These are phyloP conservation scores for Penicillium cosmopolitanum DNA, from an alignment of 495 filamentous ascomycete species.

Conservation along the genomic window DNA sequence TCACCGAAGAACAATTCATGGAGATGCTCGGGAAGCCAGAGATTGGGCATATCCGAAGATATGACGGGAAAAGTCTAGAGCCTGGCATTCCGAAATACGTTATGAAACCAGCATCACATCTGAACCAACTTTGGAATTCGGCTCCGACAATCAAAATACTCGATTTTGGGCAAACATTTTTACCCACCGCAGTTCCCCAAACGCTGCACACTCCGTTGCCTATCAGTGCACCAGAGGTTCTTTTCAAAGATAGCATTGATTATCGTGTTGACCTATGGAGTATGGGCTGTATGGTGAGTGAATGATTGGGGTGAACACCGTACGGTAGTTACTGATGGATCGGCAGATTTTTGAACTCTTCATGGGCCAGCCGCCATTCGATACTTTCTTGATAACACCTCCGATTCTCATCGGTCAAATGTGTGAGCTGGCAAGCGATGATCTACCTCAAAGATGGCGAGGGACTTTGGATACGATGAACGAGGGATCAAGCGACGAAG, in stretches of 20 bases:
- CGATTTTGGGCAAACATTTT: slow-evolving; percentile 51
- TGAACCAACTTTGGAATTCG: slow-evolving; percentile 22
- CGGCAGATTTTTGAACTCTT: slow-evolving; percentile 46
- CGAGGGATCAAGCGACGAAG: slow-evolving; percentile 17
- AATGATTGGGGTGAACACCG: neutral
- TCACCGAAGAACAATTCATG: slow-evolving; percentile 32
- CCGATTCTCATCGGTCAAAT: slow-evolving; percentile 37
- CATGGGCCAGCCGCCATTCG: slow-evolving; percentile 40
- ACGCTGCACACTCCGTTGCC: slow-evolving; percentile 38
- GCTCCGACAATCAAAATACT: slow-evolving; percentile 37
- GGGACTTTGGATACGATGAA: slow-evolving; percentile 28
- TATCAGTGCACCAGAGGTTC: slow-evolving; percentile 46
- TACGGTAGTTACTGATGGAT: too few relatives aligned
- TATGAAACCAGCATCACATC: slow-evolving; percentile 32
- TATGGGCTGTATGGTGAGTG: slow-evolving; percentile 43
- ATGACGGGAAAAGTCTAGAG: slow-evolving; percentile 35
- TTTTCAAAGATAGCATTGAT: slow-evolving; percentile 45
- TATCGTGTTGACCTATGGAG: slow-evolving; percentile 50
- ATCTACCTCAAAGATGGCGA: slow-evolving; percentile 38
- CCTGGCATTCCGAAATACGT: slow-evolving; percentile 41
- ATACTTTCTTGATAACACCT: slow-evolving; percentile 36
- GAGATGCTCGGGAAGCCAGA: slow-evolving; percentile 43
- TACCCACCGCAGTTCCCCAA: slow-evolving; percentile 24
- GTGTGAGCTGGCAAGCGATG: slow-evolving; percentile 36
- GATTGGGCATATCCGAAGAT: slow-evolving; percentile 32